Evolutionary conservation across 1,284 basidiomycete genomes (phyloP).

Genomic region (Papiliotrema terrestris): DNA sequence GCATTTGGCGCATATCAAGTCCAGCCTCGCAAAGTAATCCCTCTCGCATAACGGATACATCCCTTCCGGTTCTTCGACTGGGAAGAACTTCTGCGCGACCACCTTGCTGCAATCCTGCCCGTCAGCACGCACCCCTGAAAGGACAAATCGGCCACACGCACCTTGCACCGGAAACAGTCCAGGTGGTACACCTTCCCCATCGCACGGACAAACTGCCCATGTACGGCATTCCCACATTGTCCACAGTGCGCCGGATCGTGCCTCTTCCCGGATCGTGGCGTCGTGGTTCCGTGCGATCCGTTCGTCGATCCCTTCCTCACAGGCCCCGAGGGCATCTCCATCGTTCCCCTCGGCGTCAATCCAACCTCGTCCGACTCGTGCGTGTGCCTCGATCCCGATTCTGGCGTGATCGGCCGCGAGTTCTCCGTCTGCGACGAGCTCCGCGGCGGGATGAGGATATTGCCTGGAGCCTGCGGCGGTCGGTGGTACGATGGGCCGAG

Average conservation of each 20-base stretch:
- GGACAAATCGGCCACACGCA: slow-evolving; percentile 49
- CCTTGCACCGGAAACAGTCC: slow-evolving; percentile 95
- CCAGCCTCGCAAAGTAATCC: slow-evolving; percentile 94
- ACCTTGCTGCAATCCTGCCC: slow-evolving; percentile 88
- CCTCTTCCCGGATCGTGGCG: slow-evolving; percentile 16
- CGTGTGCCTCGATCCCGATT: slow-evolving; percentile 9
- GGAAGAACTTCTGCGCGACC: slow-evolving; percentile 98
- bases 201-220: slow-evolving; percentile 91
- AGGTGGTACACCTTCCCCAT: slow-evolving; percentile 92
- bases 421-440: slow-evolving; percentile 2
- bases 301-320: neutral
- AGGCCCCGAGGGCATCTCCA: neutral
- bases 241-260: slow-evolving; percentile 40
- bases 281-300: slow-evolving; percentile 11
- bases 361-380: neutral
- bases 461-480: neutral
- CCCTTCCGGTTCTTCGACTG: slow-evolving; percentile 78
- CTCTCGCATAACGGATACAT: slow-evolving; percentile 92
- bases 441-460: slow-evolving; percentile 5
- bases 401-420: slow-evolving; percentile 10
- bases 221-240: slow-evolving; percentile 45
- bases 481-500: slow-evolving; percentile 2
- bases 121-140: slow-evolving; percentile 12
- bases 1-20: slow-evolving; percentile 95
- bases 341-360: neutral